Base-by-base conservation (phyloP, 2,329 filamentous ascomycete genomes). In the Neurospora sp. region DNA sequence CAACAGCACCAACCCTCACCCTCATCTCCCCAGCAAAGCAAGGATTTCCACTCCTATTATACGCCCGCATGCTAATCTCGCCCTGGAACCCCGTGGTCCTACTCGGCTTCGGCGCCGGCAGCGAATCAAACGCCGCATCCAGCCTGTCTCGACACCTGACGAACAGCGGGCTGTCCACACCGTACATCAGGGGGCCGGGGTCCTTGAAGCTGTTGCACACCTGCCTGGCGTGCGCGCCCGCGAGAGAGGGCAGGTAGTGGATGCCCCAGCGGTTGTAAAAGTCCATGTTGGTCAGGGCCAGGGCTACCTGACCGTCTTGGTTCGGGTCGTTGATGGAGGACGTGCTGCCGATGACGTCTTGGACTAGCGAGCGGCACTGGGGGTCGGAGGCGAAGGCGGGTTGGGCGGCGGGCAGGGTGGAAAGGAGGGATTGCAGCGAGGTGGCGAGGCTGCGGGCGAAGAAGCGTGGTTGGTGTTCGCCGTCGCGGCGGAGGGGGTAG, bases 131-230 rank as follows among this genome's bases (percentile, higher is more conserved):
- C 0, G 82, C 82, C 0, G 73, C 73, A 70, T 87, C 84, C 0
- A 89, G 81, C 1, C 77, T 73, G 67, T 85, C 80, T 9, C 86
- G 80, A 74, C 84, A 88, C 6, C 76, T 73, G 15, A 77, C 76
- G 75, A 90, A 90, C 3, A 89, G 79, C 0, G 83, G 80, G 68
- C 84, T 87, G 1, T 81, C 76, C 0, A 74, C 74, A 17, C 86
- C 83, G 73, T 89, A 90, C 72, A 82, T 80, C 7, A 86, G 81
- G 4, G 87, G 85, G 0, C 87, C 87, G 0, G 84, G 79, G 71
- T 90, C 88, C 74, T 89, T 88, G 82, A 89, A 89, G 0, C 84
- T 85, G 75, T 88, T 89, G 79, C 87, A 88, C 10, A 85, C 78
- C 76, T 90, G 88, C 33, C 83, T 81, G 1, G 81, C 79, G 73